These are phyloP conservation scores for Rhizopogon roseolus DNA, from an alignment of 768 basidiomycete species.

Conservation along the genomic window DNA sequence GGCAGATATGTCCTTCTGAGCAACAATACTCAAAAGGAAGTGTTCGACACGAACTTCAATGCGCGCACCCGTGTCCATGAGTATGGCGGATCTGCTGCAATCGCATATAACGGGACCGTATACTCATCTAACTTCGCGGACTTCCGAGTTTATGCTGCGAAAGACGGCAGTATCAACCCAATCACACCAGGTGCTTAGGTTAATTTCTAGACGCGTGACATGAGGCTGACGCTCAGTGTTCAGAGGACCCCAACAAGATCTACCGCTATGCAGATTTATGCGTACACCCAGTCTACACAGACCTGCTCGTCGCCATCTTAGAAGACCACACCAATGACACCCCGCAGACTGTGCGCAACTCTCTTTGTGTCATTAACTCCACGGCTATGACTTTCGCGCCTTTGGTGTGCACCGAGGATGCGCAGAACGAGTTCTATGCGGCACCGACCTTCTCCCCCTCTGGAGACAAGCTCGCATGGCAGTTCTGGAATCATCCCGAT, in stretches of 20 bases:
- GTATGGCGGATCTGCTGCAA: constrained; percentile 58
- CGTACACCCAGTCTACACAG: constrained; percentile 46
- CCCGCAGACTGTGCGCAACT: constrained; percentile 37
- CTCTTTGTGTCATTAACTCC: constrained; percentile 53
- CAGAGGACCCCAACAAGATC: constrained; percentile 25
- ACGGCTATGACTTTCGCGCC: constrained; percentile 36
- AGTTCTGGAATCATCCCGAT: constrained; percentile 64
- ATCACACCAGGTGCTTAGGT: constrained; percentile 49
- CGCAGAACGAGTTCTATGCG: constrained; percentile 48
- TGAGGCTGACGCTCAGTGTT: background rate
- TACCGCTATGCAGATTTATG: constrained; percentile 63
- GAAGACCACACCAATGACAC: constrained; percentile 63
- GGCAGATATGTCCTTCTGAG: constrained; percentile 53
- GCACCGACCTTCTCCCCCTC: constrained; percentile 55
- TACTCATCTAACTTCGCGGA: constrained; percentile 56
- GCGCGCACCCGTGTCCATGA: constrained; percentile 54
- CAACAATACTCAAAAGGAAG: constrained; percentile 37
- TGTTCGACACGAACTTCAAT: constrained; percentile 49
- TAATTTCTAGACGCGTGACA: background rate
- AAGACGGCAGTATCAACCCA: constrained; percentile 29
- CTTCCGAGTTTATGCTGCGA: constrained; percentile 43
- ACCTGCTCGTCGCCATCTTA: constrained; percentile 55
- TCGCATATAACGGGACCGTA: constrained; percentile 39
- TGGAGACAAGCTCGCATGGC: constrained; percentile 55
- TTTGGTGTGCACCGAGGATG: constrained; percentile 53